Evolutionary conservation across 306 rosid genomes (phyloP), one percentile per base, ranked within the genome.

Genomic region (Vigna hirtella): DNA sequence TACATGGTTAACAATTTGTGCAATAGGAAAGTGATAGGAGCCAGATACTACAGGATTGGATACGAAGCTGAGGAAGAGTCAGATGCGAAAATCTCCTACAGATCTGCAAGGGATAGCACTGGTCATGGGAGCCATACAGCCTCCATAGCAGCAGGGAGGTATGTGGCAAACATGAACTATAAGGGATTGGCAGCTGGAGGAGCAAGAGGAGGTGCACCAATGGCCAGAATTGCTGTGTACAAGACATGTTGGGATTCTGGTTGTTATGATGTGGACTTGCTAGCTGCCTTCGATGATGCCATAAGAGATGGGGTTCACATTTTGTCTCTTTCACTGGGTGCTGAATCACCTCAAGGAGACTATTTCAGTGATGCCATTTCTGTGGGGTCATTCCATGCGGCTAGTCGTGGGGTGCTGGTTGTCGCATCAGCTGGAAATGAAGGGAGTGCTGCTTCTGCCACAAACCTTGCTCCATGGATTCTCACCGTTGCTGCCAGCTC

Each of bases 81-180:
- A 55, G 80, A 72, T 2, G 73, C 70, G 76, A 80, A 75, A 72
- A 74, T 81, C 26, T 77, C 89, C n/a, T 92, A 87, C 83, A 92
- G 64, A 56, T 92, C 97, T 16, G 87, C 97, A 22, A 85, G 97
- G 87, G 97, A 92, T 67, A 90, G 95, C 87, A 70, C 87, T 0
- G 97, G 97, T 13, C 97, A 92, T 78, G 97, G 97, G 9, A 92
- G 95, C 90, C 97, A 92, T 67, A 90, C 95, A 53, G 83, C 93
- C 3, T 92, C 97, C 4, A 92, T 86, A 65, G 93, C 97, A n/a
- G 84, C 93, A 0, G 97, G 97, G 20, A 85, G 97, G 28, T 88
- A 83, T 53, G 96, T 92, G 81, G 40, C 85, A 78, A 86, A 90
- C 88, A 90, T 92, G 97, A 90, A 88, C 30, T 92, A 92, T 26